Evolutionary conservation across 257 asterid genomes (phyloP), one percentile per base, ranked within the genome.

Genomic region (Solanum bukasovii): DNA sequence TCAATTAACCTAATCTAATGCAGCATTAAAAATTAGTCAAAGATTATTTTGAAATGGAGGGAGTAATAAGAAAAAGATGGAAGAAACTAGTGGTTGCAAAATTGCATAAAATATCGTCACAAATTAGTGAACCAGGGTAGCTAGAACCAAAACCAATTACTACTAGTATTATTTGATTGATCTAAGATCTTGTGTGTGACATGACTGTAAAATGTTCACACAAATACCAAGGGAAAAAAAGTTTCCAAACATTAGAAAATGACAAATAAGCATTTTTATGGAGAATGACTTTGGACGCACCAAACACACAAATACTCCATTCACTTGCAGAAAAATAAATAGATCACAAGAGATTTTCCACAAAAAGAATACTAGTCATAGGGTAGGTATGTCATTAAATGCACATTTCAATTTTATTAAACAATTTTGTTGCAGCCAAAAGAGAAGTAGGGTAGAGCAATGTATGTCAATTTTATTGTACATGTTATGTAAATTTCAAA

Each of bases 401-500:
- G 42, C 85, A 46, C n/a, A 46, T 16, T 8, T 21, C 3, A 79
- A 79, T 42, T 79, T 16, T 68, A 70, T 70, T 70, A 86, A 33
- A 86, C 40, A 70, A 44, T 42, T 6, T 10, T 44, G 88, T 44
- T 5, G 35, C 70, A n/a, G 81, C 21, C 13, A 31, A 71, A 71
- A 85, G 16, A 6, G 12, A 21, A 34, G 79, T 12, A 25, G 78
- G 68, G 40, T 34, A 85, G 25, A 10, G 37, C 78, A 85, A 85
- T 63, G 67, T 67, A 3, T 27, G 87, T 31, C 33, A 38, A 16
- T 38, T 85, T 85, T 67, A 85, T 85, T 85, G 87, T 85, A 71
- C 88, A 86, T 46, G 85, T 71, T 29, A 88, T 88, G 81, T 73
- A 82, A 90, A 86, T 84, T 70, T 85, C 85, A 84, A 78, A 77